A percentile compares a stretch with the other conserved stretches of the same genome.
These are phyloP conservation scores for Ophiostoma novo-ulmi DNA, from an alignment of 2,329 filamentous ascomycete genomes.

Conservation along the genomic window DNA sequence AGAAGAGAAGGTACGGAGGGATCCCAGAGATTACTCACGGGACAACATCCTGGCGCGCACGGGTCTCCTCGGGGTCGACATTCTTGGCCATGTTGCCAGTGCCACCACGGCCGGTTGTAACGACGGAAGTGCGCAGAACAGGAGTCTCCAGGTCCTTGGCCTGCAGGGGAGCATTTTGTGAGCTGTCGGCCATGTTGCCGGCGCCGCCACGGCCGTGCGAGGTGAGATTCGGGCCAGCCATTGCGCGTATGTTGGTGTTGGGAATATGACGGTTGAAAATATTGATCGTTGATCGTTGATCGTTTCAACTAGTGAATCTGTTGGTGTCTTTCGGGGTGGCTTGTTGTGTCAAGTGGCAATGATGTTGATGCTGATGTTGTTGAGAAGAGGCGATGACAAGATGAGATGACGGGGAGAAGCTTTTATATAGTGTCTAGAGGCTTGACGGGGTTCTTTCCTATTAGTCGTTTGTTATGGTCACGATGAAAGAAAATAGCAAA, in stretches of 20 bases:
- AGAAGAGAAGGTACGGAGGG: no score
- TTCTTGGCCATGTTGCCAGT: slow-evolving; percentile 79
- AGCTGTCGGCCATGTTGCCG: slow-evolving; percentile 61
- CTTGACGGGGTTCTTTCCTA: background rate
- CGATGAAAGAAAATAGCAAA: background rate
- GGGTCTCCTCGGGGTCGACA: slow-evolving; percentile 66
- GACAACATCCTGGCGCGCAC: slow-evolving; percentile 77
- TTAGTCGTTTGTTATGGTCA: slow-evolving; percentile 17
- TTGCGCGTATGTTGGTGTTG: slow-evolving; percentile 26
- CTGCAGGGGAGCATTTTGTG: slow-evolving; percentile 44
- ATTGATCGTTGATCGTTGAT: no score
- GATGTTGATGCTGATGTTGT: background rate
- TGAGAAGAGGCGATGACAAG: background rate
- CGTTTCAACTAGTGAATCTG: background rate
- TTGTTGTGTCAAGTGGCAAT: background rate
- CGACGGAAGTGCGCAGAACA: slow-evolving; percentile 72
- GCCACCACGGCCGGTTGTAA: slow-evolving; percentile 86
- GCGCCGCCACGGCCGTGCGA: slow-evolving; percentile 76
- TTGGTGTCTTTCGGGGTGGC: background rate
- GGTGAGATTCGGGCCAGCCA: slow-evolving; percentile 39
- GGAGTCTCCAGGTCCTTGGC: slow-evolving; percentile 72
- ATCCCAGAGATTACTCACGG: slow-evolving; percentile 44
- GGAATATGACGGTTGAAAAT: background rate
- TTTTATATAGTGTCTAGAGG: background rate
- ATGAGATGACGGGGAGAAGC: background rate